phyloP scores from a whole-genome alignment of 805 yeast genomes.

The Starmerella potacharoeniae region DNA sequence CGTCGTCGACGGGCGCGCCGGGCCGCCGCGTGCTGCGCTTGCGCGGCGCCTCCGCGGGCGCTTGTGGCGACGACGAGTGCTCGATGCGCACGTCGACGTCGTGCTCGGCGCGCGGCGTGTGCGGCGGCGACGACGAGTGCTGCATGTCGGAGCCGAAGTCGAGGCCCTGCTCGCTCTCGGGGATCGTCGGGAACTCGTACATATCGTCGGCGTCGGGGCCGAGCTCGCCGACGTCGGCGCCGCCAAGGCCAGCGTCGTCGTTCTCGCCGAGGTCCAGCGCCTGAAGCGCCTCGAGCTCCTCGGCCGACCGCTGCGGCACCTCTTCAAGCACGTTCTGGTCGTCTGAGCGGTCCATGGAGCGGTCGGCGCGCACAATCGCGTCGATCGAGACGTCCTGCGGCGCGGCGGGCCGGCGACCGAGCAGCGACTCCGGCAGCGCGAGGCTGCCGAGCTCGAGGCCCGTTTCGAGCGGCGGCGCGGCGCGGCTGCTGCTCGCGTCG shows the following conservation, averaged over 20 bases:
- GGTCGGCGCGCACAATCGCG: slow-evolving; percentile 14
- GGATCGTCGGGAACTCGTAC: neutral
- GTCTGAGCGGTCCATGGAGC: slow-evolving; percentile 1
- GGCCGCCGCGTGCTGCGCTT: neutral
- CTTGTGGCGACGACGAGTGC: neutral
- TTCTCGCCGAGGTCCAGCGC: slow-evolving; percentile 13
- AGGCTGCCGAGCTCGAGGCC: neutral
- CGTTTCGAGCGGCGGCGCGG: neutral
- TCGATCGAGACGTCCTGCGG: slow-evolving; percentile 14
- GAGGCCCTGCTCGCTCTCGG: neutral
- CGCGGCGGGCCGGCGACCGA: neutral
- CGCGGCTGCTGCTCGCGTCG: neutral
- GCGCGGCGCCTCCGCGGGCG: neutral
- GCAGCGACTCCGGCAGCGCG: neutral
- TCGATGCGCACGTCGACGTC: neutral
- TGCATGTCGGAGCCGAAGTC: slow-evolving; percentile 17
- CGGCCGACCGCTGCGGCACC: slow-evolving; percentile 8
- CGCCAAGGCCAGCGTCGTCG: neutral
- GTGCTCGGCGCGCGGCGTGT: slow-evolving; percentile 10
- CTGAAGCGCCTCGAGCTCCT: slow-evolving; percentile 7
- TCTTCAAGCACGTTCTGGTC: slow-evolving; percentile 2
- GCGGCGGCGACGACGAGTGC: slow-evolving; percentile 16
- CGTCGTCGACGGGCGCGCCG: slow-evolving; percentile 14
- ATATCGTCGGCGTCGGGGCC: neutral
- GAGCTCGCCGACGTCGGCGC: neutral